Conservation (phyloP, 805 yeast species). For the Metschnikowia peoriensis region DNA sequence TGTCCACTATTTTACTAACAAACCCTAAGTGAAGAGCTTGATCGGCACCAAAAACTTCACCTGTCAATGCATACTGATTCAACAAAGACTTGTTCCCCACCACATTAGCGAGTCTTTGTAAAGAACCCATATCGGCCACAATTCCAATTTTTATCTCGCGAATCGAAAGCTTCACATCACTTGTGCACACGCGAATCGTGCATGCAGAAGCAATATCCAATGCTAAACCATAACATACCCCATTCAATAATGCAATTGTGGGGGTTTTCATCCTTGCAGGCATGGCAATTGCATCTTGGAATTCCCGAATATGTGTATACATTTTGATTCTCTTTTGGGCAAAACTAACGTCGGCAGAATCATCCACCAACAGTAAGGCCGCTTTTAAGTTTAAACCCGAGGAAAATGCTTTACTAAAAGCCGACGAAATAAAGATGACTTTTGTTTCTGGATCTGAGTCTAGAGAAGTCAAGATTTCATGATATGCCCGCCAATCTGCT, state of each 20-base stretch:
- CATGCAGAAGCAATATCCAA: conserved; percentile 62
- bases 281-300: conserved; percentile 55
- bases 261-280: conserved; percentile 54
- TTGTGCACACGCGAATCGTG: conserved; percentile 55
- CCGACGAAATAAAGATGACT: conserved; percentile 54
- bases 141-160: conserved; percentile 73
- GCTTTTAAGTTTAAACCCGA: conserved; percentile 63
- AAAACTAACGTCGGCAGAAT: conserved; percentile 10
- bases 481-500: conserved; percentile 57
- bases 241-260: conserved; percentile 66
- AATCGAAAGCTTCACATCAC: conserved; percentile 53
- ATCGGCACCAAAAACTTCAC: conserved; percentile 50
- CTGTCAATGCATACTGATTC: conserved; percentile 62
- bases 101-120: conserved; percentile 61
- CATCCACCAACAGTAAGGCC: conserved; percentile 11
- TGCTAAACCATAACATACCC: conserved; percentile 63
- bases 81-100: conserved; percentile 56
- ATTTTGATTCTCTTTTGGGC: conserved; percentile 26
- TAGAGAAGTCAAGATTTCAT: conserved; percentile 44
- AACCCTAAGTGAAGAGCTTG: conserved; percentile 59
- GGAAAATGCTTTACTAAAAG: conserved; percentile 54
- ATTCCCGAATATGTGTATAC: conserved; percentile 45
- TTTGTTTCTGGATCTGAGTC: conserved; percentile 46
- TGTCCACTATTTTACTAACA: conserved; percentile 45
- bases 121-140: conserved; percentile 76